phyloP scores from a whole-genome alignment of 305 asterid species.

The Rubia peregrina region DNA sequence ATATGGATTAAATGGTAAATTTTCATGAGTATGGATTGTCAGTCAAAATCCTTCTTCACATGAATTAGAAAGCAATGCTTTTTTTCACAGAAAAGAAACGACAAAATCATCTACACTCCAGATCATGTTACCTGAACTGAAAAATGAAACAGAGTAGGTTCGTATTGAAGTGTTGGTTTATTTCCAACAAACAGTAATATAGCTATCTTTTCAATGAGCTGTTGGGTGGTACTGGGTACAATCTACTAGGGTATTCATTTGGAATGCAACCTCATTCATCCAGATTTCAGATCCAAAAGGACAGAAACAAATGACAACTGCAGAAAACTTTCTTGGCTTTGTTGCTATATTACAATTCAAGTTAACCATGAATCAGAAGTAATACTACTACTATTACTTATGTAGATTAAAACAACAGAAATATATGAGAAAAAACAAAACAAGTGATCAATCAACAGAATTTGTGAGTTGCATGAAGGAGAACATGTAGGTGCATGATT shows the following conservation, averaged over 20 bases:
- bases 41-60: background rate
- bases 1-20: background rate
- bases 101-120: background rate
- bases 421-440: conserved; percentile 1
- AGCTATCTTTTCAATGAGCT: background rate
- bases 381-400: background rate
- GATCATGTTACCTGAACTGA: background rate
- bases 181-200: background rate
- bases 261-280: background rate
- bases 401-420: background rate
- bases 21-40: background rate
- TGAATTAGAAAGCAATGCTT: background rate
- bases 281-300: conserved; percentile 1
- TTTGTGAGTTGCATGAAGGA: conserved; percentile 2
- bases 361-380: background rate
- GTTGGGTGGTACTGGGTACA: background rate
- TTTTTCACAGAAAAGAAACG: background rate
- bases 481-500: conserved; percentile 10
- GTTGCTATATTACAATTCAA: conserved; percentile 9
- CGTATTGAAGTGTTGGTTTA: background rate
- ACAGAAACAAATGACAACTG: background rate
- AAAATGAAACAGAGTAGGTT: background rate
- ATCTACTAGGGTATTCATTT: background rate
- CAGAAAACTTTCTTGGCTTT: conserved; percentile 3
- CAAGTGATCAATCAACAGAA: background rate